A percentile compares a stretch with the other conserved stretches of the same genome.
Conservation (phyloP, 2,329 filamentous ascomycete species). For the Venturia oleaginea region DNA sequence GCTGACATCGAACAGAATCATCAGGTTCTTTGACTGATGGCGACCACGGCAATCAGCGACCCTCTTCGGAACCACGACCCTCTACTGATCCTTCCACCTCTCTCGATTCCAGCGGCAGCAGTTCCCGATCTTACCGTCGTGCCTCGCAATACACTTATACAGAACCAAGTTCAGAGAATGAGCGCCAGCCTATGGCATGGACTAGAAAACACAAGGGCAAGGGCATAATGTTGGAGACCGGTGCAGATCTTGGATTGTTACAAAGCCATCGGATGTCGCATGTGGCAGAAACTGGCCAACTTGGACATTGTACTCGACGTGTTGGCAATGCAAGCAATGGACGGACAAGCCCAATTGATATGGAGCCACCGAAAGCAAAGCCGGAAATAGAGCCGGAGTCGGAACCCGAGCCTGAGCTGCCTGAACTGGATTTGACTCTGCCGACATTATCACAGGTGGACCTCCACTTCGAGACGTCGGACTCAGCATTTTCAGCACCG, state of each 20-base stretch:
- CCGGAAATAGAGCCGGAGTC: neutral
- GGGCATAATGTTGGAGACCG: constrained; percentile 20
- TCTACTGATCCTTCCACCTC: constrained; percentile 8
- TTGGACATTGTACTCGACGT: constrained; percentile 32
- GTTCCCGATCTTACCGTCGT: neutral
- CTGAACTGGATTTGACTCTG: neutral
- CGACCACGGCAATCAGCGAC: neutral
- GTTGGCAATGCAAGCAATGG: constrained; percentile 9
- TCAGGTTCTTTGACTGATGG: neutral
- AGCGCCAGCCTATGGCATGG: neutral
- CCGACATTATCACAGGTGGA: constrained; percentile 2
- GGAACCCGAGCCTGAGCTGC: neutral
- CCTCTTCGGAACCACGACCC: neutral
- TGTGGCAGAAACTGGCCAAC: constrained; percentile 41
- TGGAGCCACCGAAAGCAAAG: neutral
- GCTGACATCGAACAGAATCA: neutral
- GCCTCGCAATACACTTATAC: constrained; percentile 4
- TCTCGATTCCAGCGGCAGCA: constrained; percentile 1
- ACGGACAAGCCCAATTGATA: neutral
- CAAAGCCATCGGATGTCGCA: constrained; percentile 40
- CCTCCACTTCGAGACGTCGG: neutral
- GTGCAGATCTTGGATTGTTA: constrained; percentile 31
- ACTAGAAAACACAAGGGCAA: constrained; percentile 5
- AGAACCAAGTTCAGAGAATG: neutral
- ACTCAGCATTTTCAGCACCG: neutral